Evolutionary conservation across 306 rosid genomes (phyloP).

Genomic region (Pachyrhizus erosus): DNA sequence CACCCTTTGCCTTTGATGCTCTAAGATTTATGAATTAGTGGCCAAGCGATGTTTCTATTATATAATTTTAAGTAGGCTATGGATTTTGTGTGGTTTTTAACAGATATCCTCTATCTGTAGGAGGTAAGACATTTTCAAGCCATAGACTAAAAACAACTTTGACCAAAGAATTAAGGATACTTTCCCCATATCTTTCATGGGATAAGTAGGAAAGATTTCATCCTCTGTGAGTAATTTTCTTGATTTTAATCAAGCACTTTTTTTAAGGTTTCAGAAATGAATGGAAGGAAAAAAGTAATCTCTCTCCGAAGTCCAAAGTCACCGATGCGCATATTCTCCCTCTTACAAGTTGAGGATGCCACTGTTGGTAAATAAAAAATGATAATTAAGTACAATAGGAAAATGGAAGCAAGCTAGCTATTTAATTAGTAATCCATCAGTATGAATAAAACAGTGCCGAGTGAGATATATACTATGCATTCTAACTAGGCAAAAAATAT

Average conservation of each 20-base stretch:
- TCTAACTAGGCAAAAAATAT: conserved; percentile 38
- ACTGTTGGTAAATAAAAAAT: conserved; percentile 16
- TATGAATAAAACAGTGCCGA: conserved; percentile 46
- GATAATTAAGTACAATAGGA: not conserved
- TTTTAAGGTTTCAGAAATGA: conserved; percentile 3
- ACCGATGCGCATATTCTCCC: conserved; percentile 38
- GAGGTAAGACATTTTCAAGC: not conserved
- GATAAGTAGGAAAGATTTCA: conserved; percentile 19
- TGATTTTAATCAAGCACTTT: conserved; percentile 28
- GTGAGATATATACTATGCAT: conserved; percentile 23
- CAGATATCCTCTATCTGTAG: not conserved
- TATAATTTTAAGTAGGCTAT: conserved; percentile 9
- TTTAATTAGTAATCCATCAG: not conserved
- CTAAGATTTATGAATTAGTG: not conserved
- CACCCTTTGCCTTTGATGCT: conserved; percentile 12
- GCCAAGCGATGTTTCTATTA: not conserved
- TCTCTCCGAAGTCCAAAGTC: not conserved
- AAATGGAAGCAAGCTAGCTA: conserved; percentile 45
- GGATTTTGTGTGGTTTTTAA: not conserved
- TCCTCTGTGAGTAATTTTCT: not conserved
- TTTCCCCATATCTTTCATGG: conserved; percentile 1
- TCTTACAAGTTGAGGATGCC: conserved; percentile 32
- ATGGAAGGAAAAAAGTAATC: conserved; percentile 25
- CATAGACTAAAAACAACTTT: not conserved
- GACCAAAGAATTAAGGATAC: conserved; percentile 17